Base-by-base conservation (phyloP, 1,139 yeast genomes). In the Geotrichum europaeum region DNA sequence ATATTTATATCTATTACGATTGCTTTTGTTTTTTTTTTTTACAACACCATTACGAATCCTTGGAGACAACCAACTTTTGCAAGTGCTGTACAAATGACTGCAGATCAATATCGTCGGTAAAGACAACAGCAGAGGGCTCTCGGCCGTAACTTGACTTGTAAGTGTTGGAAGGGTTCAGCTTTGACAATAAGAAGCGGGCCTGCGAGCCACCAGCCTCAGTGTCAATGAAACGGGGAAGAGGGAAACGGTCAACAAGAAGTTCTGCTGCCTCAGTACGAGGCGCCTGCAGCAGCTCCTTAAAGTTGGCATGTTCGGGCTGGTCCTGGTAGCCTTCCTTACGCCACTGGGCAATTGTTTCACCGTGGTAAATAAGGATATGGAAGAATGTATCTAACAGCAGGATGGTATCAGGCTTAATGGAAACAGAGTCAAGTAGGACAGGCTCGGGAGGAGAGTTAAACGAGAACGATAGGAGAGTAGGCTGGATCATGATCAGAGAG, bases 181-280 rank as follows among this genome's bases (percentile, higher is more conserved):
- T 85, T 2, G 91, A 86, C 80, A 84, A 82, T 63, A 87, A 76
- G 70, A 87, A 87, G 69, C 95, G 78, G 0, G 94, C 90, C 68
- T 87, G 94, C 0, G 89, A 84, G 2, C 90, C 91, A 55, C 89
- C 87, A 68, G 86, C 89, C 65, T 86, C 89, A 56, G 89, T 84
- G 69, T 85, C 89, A 61, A 86, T 84, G 67, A 85, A 86, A 65
- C 91, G 76, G 1, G 91, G 91, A 64, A 86, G 76, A 20, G 91
- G 91, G 76, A 85, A 85, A 64, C 94, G 73, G 67, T 86, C 92
- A 64, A 82, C 76, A 52, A 87, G 75, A 50, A 86, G 77, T 60
- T 83, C 87, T 63, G 87, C 83, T 1, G 90, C 91, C 65, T 86
- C 92, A 53, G 74, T 70, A 64, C 85, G 81, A n/a, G 94, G 92